phyloP scores from a whole-genome alignment of 1,139 yeast genomes.

The Pichia sp. region DNA sequence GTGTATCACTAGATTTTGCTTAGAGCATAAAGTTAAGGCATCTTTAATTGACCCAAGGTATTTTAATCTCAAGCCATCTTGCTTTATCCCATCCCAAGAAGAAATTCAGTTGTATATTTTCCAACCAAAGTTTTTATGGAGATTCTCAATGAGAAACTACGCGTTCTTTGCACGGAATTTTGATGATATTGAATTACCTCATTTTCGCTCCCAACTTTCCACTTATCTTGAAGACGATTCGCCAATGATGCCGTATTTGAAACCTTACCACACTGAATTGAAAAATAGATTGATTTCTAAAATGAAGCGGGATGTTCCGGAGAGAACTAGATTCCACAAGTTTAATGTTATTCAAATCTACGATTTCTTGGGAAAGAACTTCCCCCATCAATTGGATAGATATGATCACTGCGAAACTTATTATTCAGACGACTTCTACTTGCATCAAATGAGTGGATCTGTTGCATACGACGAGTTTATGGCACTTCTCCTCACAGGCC shows the following conservation, averaged over 20 bases:
- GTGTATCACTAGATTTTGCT: not conserved
- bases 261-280: too few relatives aligned
- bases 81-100: not conserved
- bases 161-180: not conserved
- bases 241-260: not conserved
- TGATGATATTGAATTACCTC: not conserved
- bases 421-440: not conserved
- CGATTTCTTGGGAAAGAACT: not conserved
- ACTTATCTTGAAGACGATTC: not conserved
- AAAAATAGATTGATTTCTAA: too few relatives aligned
- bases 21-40: not conserved
- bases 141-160: slow-evolving; percentile 7
- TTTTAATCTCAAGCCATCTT: slow-evolving; percentile 1
- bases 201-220: too few relatives aligned
- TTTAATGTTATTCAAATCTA: not conserved
- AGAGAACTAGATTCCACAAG: too few relatives aligned
- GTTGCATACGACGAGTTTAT: not conserved
- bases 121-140: slow-evolving; percentile 5
- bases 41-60: not conserved
- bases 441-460: not conserved
- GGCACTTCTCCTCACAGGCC: not conserved
- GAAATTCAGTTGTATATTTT: slow-evolving; percentile 1
- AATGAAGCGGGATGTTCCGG: too few relatives aligned
- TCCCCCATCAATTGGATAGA: not conserved
- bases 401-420: not conserved